A percentile compares a stretch with the other conserved stretches of the same genome.
Evolutionary conservation across 306 rosid species (phyloP).

Genomic region (Astragalus glycyphyllos): DNA sequence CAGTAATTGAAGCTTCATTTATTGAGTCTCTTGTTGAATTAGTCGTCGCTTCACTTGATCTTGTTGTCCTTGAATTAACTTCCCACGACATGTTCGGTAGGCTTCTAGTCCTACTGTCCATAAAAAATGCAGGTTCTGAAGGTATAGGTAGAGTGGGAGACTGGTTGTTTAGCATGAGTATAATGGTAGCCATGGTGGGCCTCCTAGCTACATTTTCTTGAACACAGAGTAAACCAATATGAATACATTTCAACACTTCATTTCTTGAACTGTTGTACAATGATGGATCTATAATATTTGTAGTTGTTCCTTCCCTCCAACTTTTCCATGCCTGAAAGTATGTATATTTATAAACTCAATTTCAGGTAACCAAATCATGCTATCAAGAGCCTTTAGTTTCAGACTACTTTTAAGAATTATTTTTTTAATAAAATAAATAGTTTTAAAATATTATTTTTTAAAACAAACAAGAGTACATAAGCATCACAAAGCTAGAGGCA

Average conservation of each 20-base stretch:
- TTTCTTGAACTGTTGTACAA: not conserved
- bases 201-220: not conserved
- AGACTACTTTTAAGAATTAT: too few species aligned
- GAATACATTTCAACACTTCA: conserved; percentile 9
- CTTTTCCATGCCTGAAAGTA: conserved; percentile 6
- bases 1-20: not conserved
- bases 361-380: too few species aligned
- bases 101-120: not conserved
- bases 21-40: not conserved
- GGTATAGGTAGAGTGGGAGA: not conserved
- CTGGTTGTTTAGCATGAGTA: not conserved
- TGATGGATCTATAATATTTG: conserved; percentile 1
- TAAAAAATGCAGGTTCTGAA: conserved; percentile 6
- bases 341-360: not conserved
- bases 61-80: conserved; percentile 3
- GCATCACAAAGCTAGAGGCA: too few species aligned
- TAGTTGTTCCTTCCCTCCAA: conserved; percentile 5
- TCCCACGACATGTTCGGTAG: not conserved
- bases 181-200: not conserved
- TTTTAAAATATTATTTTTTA: too few species aligned
- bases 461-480: too few species aligned
- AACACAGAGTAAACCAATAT: conserved; percentile 9
- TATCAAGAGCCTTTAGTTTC: too few species aligned
- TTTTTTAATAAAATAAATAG: too few species aligned
- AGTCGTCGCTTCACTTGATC: not conserved